These are phyloP conservation scores for Verbascum thapsus DNA, from an alignment of 257 asterid species.

Conservation along the genomic window DNA sequence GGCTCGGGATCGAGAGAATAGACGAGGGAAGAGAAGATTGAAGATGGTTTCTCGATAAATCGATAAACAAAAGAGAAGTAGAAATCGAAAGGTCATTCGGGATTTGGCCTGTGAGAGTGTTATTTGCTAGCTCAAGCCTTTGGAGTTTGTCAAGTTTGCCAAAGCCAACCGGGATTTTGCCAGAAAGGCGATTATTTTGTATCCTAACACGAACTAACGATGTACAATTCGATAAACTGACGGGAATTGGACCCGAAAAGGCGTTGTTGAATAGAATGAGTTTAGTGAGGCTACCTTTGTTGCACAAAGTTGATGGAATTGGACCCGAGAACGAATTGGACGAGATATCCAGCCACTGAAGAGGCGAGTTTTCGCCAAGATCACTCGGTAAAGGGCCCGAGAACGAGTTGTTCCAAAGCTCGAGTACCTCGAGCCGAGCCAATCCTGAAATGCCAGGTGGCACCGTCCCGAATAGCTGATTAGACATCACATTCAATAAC, in stretches of 20 bases:
- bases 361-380: slow-evolving; percentile 57
- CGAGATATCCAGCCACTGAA: slow-evolving; percentile 66
- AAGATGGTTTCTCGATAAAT: slow-evolving; percentile 57
- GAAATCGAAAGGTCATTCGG: slow-evolving; percentile 62
- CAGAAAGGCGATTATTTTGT: slow-evolving; percentile 63
- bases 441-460: slow-evolving; percentile 48
- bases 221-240: slow-evolving; percentile 49
- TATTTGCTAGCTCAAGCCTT: slow-evolving; percentile 64
- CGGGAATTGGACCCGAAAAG: slow-evolving; percentile 67
- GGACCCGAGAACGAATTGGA: slow-evolving; percentile 57
- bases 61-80: slow-evolving; percentile 63
- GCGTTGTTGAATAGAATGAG: slow-evolving; percentile 67
- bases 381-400: slow-evolving; percentile 61
- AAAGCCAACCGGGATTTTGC: slow-evolving; percentile 63
- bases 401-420: slow-evolving; percentile 72
- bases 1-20: slow-evolving; percentile 53
- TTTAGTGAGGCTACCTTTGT: slow-evolving; percentile 66
- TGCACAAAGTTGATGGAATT: slow-evolving; percentile 52
- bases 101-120: slow-evolving; percentile 60
- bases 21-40: slow-evolving; percentile 67
- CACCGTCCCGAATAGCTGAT: slow-evolving; percentile 54
- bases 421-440: slow-evolving; percentile 49
- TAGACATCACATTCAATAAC: slow-evolving; percentile 66
- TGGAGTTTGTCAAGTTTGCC: slow-evolving; percentile 60
- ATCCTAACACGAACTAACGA: slow-evolving; percentile 67